A percentile compares a stretch with the other conserved stretches of the same genome.
Conservation (phyloP, 23 red algal genomes). For the Chondrus crispus region DNA sequence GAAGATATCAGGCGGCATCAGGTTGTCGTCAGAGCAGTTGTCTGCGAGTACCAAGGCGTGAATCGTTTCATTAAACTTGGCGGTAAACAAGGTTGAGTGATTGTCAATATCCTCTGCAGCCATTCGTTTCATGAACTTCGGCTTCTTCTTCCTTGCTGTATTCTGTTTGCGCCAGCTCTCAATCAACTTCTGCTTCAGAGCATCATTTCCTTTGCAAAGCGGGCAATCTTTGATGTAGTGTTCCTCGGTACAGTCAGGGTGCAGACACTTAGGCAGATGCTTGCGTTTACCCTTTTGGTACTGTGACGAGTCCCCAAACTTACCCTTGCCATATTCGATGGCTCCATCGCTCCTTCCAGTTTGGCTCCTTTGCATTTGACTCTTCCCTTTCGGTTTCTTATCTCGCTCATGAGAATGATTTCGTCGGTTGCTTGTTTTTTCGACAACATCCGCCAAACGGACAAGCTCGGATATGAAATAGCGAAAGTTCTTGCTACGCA, state of each 20-base stretch:
- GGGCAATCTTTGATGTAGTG: not conserved
- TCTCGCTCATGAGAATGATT: not conserved
- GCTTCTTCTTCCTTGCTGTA: not conserved
- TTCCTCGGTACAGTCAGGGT: not conserved
- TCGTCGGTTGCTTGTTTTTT: not conserved
- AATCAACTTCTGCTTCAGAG: not conserved
- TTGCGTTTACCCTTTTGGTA: not conserved
- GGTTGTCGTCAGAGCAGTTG: not conserved
- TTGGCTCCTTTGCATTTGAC: not conserved
- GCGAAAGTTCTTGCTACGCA: constrained; percentile 20
- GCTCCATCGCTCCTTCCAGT: not conserved
- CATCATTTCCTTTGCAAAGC: not conserved
- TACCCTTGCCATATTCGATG: not conserved
- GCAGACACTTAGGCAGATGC: not conserved
- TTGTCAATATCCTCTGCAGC: not conserved
- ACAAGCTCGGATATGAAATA: constrained; percentile 19
- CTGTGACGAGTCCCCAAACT: not conserved
- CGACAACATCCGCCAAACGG: not conserved
- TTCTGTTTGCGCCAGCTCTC: not conserved
- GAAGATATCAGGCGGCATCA: not conserved
- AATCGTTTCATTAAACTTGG: not conserved
- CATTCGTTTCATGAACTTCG: not conserved
- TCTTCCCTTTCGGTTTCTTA: not conserved
- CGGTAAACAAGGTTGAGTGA: not conserved
- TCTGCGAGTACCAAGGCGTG: not conserved